phyloP scores from a whole-genome alignment of 2,329 filamentous ascomycete species.

The Colletotrichum tropicicola region DNA sequence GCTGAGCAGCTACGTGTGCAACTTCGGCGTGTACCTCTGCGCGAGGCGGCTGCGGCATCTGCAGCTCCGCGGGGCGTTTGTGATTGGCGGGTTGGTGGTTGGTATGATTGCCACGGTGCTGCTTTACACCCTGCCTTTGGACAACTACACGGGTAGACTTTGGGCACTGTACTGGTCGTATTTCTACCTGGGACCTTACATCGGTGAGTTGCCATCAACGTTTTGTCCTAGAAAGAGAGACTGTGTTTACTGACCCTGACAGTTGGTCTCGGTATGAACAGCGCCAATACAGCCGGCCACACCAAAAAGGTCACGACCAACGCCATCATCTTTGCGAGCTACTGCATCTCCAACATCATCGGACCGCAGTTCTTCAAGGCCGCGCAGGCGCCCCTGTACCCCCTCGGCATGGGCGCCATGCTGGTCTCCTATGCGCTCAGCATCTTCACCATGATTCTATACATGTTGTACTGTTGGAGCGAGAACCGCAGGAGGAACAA shows the following conservation, averaged over 20 bases:
- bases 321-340: constrained; percentile 56
- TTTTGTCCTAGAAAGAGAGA: accelerated
- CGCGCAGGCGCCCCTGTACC: constrained; percentile 43
- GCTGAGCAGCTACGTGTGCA: constrained; percentile 45
- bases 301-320: constrained; percentile 54
- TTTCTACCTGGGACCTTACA: constrained; percentile 40
- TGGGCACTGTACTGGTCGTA: constrained; percentile 44
- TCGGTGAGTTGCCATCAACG: constrained; percentile 5
- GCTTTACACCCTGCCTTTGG: constrained; percentile 38
- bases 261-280: constrained; percentile 33
- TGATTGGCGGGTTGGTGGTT: constrained; percentile 33
- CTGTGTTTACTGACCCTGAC: not conserved
- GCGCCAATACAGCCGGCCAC: constrained; percentile 45
- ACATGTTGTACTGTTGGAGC: constrained; percentile 38
- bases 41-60: constrained; percentile 26
- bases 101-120: constrained; percentile 38
- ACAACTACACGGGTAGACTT: constrained; percentile 38
- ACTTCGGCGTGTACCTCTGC: constrained; percentile 44
- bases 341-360: constrained; percentile 48
- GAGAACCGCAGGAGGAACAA: constrained; percentile 42
- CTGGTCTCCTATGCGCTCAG: constrained; percentile 36
- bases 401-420: constrained; percentile 38
- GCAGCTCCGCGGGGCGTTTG: constrained; percentile 31
- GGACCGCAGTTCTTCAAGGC: constrained; percentile 50
- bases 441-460: constrained; percentile 40